Conservation (phyloP, 495 filamentous ascomycete genomes). For the Penicillium ochrochloron region DNA sequence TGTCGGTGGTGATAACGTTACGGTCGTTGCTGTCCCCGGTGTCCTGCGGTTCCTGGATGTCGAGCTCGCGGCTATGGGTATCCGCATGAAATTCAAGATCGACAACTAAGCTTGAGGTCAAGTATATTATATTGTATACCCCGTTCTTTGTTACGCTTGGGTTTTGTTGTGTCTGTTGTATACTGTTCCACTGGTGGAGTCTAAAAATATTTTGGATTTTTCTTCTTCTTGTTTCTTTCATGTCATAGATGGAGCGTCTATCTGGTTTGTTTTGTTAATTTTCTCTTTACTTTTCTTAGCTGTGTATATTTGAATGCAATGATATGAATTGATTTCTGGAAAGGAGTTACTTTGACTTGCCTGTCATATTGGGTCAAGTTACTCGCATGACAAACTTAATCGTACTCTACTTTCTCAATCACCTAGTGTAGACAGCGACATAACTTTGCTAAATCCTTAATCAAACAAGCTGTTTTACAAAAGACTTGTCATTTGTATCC, state of each 20-base stretch:
- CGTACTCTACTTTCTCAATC: too few species aligned
- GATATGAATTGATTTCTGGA: conserved; percentile 19
- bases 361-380: too few species aligned
- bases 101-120: conserved; percentile 39
- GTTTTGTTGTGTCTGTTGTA: conserved; percentile 12
- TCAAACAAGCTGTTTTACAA: too few species aligned
- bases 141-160: not conserved
- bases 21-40: conserved; percentile 88
- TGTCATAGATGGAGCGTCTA: conserved; percentile 40
- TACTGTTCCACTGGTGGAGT: conserved; percentile 17
- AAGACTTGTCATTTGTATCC: too few species aligned
- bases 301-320: conserved; percentile 28
- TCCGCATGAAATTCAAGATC: conserved; percentile 87
- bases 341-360: not conserved
- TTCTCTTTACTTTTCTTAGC: conserved; percentile 22
- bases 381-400: too few species aligned
- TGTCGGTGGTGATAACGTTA: conserved; percentile 87
- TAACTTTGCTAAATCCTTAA: too few species aligned
- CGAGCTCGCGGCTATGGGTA: conserved; percentile 91
- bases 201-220: conserved; percentile 19
- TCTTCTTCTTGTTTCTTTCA: conserved; percentile 25
- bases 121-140: conserved; percentile 1
- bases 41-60: conserved; percentile 93
- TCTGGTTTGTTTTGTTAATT: conserved; percentile 24
- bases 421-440: too few species aligned